Base-by-base conservation (phyloP, 1,284 basidiomycete genomes). In the Tylopilus sp. region DNA sequence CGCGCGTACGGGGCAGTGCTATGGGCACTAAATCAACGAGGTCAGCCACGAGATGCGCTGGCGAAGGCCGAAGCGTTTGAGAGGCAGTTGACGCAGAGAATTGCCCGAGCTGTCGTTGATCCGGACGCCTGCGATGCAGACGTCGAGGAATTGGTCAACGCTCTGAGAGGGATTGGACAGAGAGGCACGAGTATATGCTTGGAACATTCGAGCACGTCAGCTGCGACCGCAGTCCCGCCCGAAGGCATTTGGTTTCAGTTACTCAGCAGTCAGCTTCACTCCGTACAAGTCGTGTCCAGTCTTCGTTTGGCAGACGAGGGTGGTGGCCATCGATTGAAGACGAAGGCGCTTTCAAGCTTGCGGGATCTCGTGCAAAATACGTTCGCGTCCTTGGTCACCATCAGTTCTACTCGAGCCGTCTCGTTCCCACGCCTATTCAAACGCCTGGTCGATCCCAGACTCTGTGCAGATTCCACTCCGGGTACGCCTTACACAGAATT, bases 391-490 rank as follows among this genome's bases (percentile, higher is more conserved):
- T 77, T 98, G 38, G 84, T 98, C 18, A 87, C 92, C 14, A 82
- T 88, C 34, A 89, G 86, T 33, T 86, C 90, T 0, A 84, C 88
- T 0, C 82, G 82, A n/a, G 78, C 82, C 0, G 79, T 96, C 7
- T 94, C 94, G 0, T 94, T 98, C 67, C 92, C 96, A 15, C 78
- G 82, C 14, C 74, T 99, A 2, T 95, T 99, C 78, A 91, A 89
- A 59, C 84, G 92, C 5, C 79, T 98, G 6, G 88, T 94, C 33
- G 84, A 89, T 57, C 80, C 84, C 2, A 76, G 78, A n/a, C 66
- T 74, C 9, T 68, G 68, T 35, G 68, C 69, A 33, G 65, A 71
- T 28, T 68, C 77, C 15, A 71, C 75, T 8, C 73, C 74, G 38
- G 79, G 78, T 40, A 80, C 80, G n/a, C 83, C 86, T 6, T 98